Percentiles rank a stretch among this genome's conserved stretches.
Evolutionary conservation across 352 stramenopile species (phyloP).

Genomic region (Pythium monospermum): DNA sequence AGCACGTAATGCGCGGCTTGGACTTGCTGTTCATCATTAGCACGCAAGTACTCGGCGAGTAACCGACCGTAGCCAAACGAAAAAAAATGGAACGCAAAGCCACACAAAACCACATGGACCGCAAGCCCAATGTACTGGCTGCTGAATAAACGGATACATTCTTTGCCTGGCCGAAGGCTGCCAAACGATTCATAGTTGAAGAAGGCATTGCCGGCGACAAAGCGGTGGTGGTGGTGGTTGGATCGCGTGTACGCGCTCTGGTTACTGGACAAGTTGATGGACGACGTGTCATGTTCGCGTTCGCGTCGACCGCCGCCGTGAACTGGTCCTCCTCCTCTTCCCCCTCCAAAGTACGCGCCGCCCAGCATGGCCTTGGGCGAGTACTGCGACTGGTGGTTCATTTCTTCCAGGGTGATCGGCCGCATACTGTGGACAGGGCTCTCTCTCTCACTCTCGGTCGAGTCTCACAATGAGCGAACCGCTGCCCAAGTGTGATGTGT

Average conservation of each 20-base stretch:
- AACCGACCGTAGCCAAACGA: slow-evolving; percentile 33
- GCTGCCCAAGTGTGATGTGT: too few relatives aligned
- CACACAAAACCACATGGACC: slow-evolving; percentile 25
- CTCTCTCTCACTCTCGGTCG: too few relatives aligned
- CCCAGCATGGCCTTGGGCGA: slow-evolving; percentile 12
- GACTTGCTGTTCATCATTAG: slow-evolving; percentile 14
- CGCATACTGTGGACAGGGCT: too few relatives aligned
- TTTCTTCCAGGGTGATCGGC: slow-evolving; percentile 1
- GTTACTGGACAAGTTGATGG: too few relatives aligned
- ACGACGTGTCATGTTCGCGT: too few relatives aligned
- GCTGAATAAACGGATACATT: slow-evolving; percentile 29
- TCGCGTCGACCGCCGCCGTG: too few relatives aligned
- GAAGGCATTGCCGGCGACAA: slow-evolving; percentile 57
- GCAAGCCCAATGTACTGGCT: slow-evolving; percentile 34
- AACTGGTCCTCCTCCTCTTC: too few relatives aligned
- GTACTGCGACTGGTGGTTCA: slow-evolving; percentile 1
- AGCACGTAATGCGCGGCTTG: slow-evolving; percentile 41
- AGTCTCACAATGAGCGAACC: background rate
- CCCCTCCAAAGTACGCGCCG: too few relatives aligned
- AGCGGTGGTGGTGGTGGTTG: too few relatives aligned
- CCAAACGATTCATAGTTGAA: slow-evolving; percentile 62
- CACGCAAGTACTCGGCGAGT: slow-evolving; percentile 37
- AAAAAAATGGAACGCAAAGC: slow-evolving; percentile 27
- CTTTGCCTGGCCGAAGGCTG: slow-evolving; percentile 41
- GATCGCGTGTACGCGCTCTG: too few relatives aligned